Evolutionary conservation across 108 stramenopile genomes (phyloP).

Genomic region (Asterionellopsis glacialis): DNA sequence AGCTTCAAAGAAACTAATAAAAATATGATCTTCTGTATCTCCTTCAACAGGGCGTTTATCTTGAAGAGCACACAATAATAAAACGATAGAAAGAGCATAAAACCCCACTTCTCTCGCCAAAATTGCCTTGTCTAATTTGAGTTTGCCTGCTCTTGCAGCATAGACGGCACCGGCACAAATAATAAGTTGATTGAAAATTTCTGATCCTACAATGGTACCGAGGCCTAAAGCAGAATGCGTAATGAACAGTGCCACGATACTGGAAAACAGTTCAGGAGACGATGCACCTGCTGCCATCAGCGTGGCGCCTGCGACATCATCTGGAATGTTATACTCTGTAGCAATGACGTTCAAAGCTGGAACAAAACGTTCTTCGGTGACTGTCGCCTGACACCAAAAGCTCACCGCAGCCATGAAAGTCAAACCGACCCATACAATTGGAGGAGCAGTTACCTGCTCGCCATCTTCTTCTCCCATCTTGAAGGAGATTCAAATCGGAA

Average conservation of each 20-base stretch:
- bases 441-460: conserved; percentile 21
- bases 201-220: conserved; percentile 49
- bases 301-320: conserved; percentile 81
- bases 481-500: too few species aligned
- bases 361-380: conserved; percentile 77
- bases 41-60: conserved; percentile 34
- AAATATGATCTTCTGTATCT: conserved; percentile 41
- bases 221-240: conserved; percentile 77
- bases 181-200: conserved; percentile 87
- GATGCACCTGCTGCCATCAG: conserved; percentile 83
- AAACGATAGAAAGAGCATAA: conserved; percentile 54
- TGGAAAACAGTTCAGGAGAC: conserved; percentile 64
- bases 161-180: conserved; percentile 77
- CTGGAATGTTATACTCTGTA: conserved; percentile 53
- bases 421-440: conserved; percentile 20
- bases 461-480: conserved; percentile 21
- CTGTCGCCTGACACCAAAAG: conserved; percentile 67
- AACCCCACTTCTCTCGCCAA: conserved; percentile 62
- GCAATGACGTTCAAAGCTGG: conserved; percentile 80
- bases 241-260: conserved; percentile 71
- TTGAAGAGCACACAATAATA: conserved; percentile 50
- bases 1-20: conserved; percentile 51
- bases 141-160: conserved; percentile 41
- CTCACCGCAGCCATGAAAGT: conserved; percentile 28
- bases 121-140: conserved; percentile 52